phyloP scores from a whole-genome alignment of 2,329 filamentous ascomycete genomes.

The Aspergillus ochraceoroseus region DNA sequence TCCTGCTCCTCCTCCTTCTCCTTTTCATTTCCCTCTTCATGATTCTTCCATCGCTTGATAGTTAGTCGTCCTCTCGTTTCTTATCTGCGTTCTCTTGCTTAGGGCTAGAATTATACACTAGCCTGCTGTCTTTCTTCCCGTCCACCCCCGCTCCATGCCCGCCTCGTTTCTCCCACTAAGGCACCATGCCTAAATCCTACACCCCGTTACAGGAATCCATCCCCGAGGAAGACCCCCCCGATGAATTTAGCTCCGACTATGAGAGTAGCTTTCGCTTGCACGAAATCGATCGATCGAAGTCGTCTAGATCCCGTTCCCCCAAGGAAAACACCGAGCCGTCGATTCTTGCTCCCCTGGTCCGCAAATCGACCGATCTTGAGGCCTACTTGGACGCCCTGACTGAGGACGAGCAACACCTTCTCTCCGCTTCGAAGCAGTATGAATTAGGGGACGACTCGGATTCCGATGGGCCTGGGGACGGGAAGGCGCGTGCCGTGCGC shows the following conservation, averaged over 20 bases:
- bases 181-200: conserved; percentile 17
- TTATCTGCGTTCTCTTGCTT: background rate
- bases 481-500: conserved; percentile 2
- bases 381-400: conserved; percentile 24
- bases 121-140: background rate
- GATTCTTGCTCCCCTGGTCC: conserved; percentile 14
- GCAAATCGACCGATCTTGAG: conserved; percentile 23
- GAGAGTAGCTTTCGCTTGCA: conserved; percentile 15
- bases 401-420: conserved; percentile 24
- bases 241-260: conserved; percentile 12
- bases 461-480: conserved; percentile 13
- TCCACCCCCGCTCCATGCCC: conserved; percentile 1
- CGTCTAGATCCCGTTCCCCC: conserved; percentile 1
- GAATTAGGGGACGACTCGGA: conserved; percentile 17
- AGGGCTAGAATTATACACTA: too few relatives aligned
- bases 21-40: background rate
- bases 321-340: conserved; percentile 11
- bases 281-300: conserved; percentile 14
- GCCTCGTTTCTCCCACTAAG: conserved; percentile 4
- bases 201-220: conserved; percentile 19
- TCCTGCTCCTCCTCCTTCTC: background rate
- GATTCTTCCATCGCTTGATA: background rate
- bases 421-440: conserved; percentile 21
- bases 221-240: conserved; percentile 18
- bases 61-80: background rate